These are phyloP conservation scores for Hypoxylon cercidicola DNA, from an alignment of 495 filamentous ascomycete genomes.

Conservation along the genomic window DNA sequence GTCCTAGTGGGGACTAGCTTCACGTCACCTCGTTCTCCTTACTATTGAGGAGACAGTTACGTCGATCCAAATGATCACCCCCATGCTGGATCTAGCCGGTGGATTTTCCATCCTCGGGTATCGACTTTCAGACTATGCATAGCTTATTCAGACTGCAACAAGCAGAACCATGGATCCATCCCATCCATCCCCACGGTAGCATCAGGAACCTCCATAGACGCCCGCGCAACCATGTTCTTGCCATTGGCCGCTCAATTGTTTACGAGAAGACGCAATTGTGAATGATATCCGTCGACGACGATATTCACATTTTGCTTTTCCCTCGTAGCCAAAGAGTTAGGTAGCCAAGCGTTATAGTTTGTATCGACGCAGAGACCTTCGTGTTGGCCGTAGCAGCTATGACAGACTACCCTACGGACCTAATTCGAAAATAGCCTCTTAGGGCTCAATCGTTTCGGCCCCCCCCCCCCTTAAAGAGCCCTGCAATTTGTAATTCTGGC, in stretches of 20 bases:
- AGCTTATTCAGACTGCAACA: conserved; percentile 47
- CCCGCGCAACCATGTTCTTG: conserved; percentile 20
- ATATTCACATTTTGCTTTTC: not conserved
- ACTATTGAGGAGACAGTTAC: conserved; percentile 38
- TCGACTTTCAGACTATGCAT: conserved; percentile 42
- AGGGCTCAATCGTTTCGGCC: too few species aligned
- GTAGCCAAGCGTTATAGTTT: too few species aligned
- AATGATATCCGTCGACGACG: conserved; percentile 3
- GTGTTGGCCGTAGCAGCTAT: too few species aligned
- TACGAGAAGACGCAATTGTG: conserved; percentile 2
- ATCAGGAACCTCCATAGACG: conserved; percentile 26
- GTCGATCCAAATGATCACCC: conserved; percentile 42
- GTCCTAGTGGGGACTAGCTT: conserved; percentile 26
- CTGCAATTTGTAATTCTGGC: conserved; percentile 39
- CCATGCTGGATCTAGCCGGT: conserved; percentile 43
- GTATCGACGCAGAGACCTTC: too few species aligned
- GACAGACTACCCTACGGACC: too few species aligned
- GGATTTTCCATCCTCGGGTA: conserved; percentile 45
- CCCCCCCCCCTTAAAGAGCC: not conserved
- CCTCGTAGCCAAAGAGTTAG: conserved; percentile 3
- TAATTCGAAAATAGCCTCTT: too few species aligned
- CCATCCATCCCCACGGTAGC: conserved; percentile 32
- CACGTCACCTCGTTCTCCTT: conserved; percentile 38
- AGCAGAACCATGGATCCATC: conserved; percentile 35
- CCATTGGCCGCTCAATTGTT: conserved; percentile 21